Conservation (phyloP, 148 eudicot species). For the Nepenthes gracilis region DNA sequence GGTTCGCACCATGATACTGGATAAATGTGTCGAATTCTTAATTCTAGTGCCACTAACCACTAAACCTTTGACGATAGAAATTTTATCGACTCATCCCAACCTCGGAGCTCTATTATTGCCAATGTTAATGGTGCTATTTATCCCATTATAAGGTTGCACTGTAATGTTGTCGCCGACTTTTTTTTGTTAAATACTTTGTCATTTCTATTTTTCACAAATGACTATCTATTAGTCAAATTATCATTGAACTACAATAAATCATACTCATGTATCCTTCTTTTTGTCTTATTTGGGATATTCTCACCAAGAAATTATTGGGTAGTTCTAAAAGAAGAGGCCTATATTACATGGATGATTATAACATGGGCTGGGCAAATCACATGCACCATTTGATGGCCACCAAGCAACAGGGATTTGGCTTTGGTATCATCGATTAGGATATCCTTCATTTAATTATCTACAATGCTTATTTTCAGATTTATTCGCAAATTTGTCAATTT, state of each 20-base stretch:
- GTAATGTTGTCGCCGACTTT: neutral
- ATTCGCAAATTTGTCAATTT: neutral
- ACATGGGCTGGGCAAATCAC: neutral
- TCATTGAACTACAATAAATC: neutral
- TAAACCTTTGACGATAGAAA: neutral
- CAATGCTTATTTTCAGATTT: neutral
- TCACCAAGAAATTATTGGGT: constrained; percentile 1
- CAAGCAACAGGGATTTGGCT: neutral
- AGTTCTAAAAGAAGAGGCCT: neutral
- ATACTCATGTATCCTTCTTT: neutral
- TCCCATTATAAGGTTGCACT: neutral
- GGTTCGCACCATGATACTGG: neutral
- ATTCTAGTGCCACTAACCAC: constrained; percentile 1
- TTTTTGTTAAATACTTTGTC: neutral
- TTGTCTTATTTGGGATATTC: neutral
- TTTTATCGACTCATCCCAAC: neutral
- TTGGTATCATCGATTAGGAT: neutral
- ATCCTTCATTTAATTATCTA: neutral
- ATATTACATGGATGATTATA: neutral
- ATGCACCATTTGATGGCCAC: neutral
- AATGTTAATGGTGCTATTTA: neutral
- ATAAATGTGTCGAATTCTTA: neutral
- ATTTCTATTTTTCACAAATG: no score
- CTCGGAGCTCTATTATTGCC: neutral
- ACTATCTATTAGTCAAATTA: no score